A percentile compares a stretch with the other conserved stretches of the same genome.
Conservation (phyloP, 805 yeast species). For the Suhomyces tanzawaensis region DNA sequence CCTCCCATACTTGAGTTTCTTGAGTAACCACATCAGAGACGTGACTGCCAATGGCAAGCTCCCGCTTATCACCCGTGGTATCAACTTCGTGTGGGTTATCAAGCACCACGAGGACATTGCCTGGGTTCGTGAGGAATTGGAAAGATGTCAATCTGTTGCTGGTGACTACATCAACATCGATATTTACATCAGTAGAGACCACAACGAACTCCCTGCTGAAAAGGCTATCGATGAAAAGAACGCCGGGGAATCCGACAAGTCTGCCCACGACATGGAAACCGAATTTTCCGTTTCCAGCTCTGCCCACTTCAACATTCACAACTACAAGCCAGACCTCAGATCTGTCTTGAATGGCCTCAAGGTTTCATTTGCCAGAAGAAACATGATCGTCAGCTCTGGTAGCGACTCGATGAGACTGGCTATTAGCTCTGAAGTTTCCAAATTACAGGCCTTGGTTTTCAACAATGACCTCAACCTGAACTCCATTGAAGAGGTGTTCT, state of each 20-base stretch:
- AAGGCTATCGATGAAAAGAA: not conserved
- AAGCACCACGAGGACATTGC: constrained; percentile 28
- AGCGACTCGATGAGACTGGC: constrained; percentile 38
- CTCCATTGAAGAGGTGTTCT: constrained; percentile 42
- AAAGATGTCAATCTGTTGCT: constrained; percentile 21
- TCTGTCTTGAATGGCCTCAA: constrained; percentile 15
- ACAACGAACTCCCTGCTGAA: not conserved
- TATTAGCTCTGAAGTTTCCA: constrained; percentile 40
- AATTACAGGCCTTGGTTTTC: constrained; percentile 35
- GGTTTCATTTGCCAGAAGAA: constrained; percentile 24
- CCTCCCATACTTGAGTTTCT: constrained; percentile 39
- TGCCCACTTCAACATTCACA: constrained; percentile 14
- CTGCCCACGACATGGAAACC: not conserved
- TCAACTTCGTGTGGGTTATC: constrained; percentile 48
- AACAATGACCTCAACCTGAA: constrained; percentile 20
- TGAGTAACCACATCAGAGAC: constrained; percentile 16
- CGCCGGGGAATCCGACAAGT: not conserved
- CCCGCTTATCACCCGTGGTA: constrained; percentile 18
- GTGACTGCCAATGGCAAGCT: constrained; percentile 7
- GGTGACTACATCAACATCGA: constrained; percentile 26
- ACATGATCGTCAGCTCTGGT: constrained; percentile 47
- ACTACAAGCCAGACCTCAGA: constrained; percentile 20
- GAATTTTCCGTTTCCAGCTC: constrained; percentile 1
- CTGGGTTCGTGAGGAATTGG: constrained; percentile 42
- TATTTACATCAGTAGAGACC: constrained; percentile 21